Conservation (phyloP, 1,139 yeast species). For the Candida neerlandica region DNA sequence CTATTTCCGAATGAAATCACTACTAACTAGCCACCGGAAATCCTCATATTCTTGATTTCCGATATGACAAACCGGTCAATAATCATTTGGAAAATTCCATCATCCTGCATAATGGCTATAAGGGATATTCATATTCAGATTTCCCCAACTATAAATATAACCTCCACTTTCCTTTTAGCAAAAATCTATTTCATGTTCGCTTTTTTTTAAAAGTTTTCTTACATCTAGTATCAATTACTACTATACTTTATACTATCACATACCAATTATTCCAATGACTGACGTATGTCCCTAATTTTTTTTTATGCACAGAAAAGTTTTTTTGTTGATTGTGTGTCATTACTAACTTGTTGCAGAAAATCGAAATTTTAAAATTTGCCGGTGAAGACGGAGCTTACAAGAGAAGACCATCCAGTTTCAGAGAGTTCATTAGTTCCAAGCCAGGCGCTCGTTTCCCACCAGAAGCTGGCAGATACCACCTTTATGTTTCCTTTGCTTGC, state of each 20-base stretch:
- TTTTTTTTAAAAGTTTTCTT: background rate
- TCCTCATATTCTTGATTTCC: background rate
- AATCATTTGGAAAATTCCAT: background rate
- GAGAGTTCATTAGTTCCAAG: conserved; percentile 61
- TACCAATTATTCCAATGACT: conserved; percentile 10
- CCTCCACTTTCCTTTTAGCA: background rate
- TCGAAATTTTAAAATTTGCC: conserved; percentile 48
- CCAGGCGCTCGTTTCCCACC: conserved; percentile 69
- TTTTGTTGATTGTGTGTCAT: background rate
- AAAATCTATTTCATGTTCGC: background rate
- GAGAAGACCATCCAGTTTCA: conserved; percentile 49
- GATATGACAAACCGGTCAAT: background rate
- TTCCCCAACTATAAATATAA: conserved; percentile 4
- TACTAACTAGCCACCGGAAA: background rate
- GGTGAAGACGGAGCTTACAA: conserved; percentile 55
- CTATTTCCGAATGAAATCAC: background rate
- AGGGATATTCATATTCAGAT: background rate
- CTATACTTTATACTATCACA: background rate
- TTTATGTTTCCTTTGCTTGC: conserved; percentile 86
- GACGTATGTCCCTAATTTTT: conserved; percentile 11
- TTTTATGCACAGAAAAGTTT: no score
- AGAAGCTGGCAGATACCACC: conserved; percentile 80
- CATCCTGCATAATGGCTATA: background rate
- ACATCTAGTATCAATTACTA: background rate
- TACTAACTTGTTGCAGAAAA: conserved; percentile 8